A percentile compares a stretch with the other conserved stretches of the same genome.
phyloP scores from a whole-genome alignment of 768 basidiomycete genomes.

The Tricholoma saponaceum region DNA sequence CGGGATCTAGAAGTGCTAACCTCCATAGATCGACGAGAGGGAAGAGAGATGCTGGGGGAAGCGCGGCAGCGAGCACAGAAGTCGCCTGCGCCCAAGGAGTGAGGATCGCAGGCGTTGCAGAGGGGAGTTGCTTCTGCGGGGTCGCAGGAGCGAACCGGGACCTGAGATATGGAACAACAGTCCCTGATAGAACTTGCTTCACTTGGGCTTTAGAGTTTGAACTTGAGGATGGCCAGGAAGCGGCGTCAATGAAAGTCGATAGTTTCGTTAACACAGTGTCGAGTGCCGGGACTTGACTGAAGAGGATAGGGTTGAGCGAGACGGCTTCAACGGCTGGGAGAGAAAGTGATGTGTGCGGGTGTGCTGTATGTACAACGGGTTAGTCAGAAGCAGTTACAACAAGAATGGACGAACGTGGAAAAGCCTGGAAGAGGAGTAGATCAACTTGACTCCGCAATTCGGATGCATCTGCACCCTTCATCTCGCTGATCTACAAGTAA shows the following conservation, averaged over 20 bases:
- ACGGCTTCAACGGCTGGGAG: constrained; percentile 59
- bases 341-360: constrained; percentile 62
- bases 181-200: constrained; percentile 44
- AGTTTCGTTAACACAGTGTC: constrained; percentile 64
- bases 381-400: neutral
- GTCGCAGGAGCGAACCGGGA: constrained; percentile 39
- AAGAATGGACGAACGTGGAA: constrained; percentile 63
- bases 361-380: constrained; percentile 49
- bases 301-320: constrained; percentile 73
- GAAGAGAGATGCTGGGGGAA: constrained; percentile 61
- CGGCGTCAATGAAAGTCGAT: constrained; percentile 52
- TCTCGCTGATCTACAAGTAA: constrained; percentile 50
- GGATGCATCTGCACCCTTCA: constrained; percentile 66
- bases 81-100: constrained; percentile 48
- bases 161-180: constrained; percentile 64
- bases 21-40: constrained; percentile 84
- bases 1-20: constrained; percentile 64
- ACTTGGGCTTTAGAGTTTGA: constrained; percentile 31
- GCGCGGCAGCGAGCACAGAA: constrained; percentile 32
- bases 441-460: constrained; percentile 75
- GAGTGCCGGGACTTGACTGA: constrained; percentile 64
- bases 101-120: constrained; percentile 37
- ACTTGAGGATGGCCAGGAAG: constrained; percentile 22
- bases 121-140: constrained; percentile 11
- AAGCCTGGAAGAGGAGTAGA: constrained; percentile 69